Percentiles rank a stretch among this genome's conserved stretches.
phyloP scores from a whole-genome alignment of 73 alveolate genomes.

The Paramecium biaurelia region DNA sequence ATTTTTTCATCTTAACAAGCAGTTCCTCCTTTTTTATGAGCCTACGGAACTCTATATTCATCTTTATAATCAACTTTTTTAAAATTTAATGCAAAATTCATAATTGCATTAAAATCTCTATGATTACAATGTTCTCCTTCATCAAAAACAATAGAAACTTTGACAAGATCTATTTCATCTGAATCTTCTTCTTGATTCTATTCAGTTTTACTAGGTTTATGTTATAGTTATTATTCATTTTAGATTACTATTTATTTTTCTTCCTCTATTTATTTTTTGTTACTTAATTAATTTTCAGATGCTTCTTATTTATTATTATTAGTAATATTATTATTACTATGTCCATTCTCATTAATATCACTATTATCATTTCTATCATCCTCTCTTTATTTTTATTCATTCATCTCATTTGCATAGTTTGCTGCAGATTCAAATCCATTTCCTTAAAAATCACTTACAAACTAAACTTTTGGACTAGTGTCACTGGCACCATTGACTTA shows the following conservation, averaged over 20 bases:
- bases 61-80: slow-evolving; percentile 54
- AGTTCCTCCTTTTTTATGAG: slow-evolving; percentile 78
- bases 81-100: neutral
- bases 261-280: neutral
- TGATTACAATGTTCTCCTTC: neutral
- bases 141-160: slow-evolving; percentile 21
- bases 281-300: neutral
- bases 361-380: neutral
- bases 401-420: neutral
- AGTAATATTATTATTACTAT: neutral
- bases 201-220: neutral
- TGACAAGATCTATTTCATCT: slow-evolving; percentile 12
- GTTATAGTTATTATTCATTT: neutral
- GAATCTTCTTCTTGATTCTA: neutral
- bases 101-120: neutral
- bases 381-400: neutral
- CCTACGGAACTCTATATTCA: slow-evolving; percentile 69
- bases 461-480: neutral
- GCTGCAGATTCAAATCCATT: neutral
- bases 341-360: neutral
- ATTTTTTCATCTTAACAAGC: slow-evolving; percentile 62
- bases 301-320: neutral
- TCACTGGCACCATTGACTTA: neutral
- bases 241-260: neutral
- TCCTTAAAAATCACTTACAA: neutral